Evolutionary conservation across 2,329 filamentous ascomycete species (phyloP), one percentile per base, ranked within the genome.

Genomic region (Arthrobotrys megalospora): DNA sequence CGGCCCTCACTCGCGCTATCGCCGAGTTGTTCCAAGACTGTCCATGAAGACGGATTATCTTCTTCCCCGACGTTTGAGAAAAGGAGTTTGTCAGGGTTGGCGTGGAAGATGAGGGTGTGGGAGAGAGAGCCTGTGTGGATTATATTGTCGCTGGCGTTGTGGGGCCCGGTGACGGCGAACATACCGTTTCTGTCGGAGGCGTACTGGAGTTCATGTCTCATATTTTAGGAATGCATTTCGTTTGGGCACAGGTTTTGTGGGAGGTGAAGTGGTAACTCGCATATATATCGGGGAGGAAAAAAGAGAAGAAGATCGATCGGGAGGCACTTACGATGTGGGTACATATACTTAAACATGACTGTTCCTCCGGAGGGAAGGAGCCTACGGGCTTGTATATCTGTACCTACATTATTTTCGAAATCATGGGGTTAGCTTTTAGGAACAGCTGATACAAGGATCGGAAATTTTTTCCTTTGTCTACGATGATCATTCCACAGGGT

Each of bases 361-460:
- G 43, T 41, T 78, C 60, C 21, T 67, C 75, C 11, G 67, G 43
- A 21, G 75, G 67, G 7, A 78, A 41, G 2, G 52, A 34, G 32
- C 75, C 75, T 53, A 72, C 60, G 21, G 75, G 75, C 10, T 38
- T 78, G 53, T 78, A 78, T 63, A 78, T 78, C 38, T 78, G 75
- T n/a, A 78, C 67, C 75, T 78, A 47, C 10, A 53, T 43, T 36
- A 6, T n/a, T 28, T 16, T 2, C 24, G 5, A 28, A 28, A 28
- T 28, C 2, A 14, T 45, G 34, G 19, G 36, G 5, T 32, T 24
- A 28, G 24, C 24, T 5, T 28, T 28, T 28, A 28, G 24, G 55
- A 45, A 32, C 21, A 7, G 21, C 19, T 24, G 34, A 43, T 32
- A 45, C 38, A 58, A 55, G 16, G 36, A 58, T 58, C 36, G 19